Evolutionary conservation across 805 yeast species (phyloP).

Genomic region (Yarrowia sp.): DNA sequence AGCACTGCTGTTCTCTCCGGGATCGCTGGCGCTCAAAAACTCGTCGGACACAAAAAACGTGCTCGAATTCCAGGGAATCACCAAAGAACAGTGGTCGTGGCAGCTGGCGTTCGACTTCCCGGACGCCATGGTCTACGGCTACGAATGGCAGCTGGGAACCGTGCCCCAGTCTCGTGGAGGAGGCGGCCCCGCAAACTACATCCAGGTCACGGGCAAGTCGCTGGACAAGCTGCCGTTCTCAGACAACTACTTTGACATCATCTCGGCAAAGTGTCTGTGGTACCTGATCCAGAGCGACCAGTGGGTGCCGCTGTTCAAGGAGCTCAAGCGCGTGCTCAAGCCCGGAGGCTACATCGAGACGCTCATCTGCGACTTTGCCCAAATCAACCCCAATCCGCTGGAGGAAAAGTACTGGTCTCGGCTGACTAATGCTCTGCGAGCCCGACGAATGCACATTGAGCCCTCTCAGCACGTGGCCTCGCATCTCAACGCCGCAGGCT

Average conservation of each 20-base stretch:
- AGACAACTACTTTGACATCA: slow-evolving; percentile 47
- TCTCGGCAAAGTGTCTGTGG: slow-evolving; percentile 49
- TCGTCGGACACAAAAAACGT: slow-evolving; percentile 38
- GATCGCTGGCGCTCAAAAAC: slow-evolving; percentile 28
- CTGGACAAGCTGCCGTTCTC: slow-evolving; percentile 47
- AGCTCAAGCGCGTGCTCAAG: slow-evolving; percentile 47
- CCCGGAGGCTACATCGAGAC: slow-evolving; percentile 49
- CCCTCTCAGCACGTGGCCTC: slow-evolving; percentile 40
- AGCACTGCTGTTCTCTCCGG: slow-evolving; percentile 47
- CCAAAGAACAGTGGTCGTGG: slow-evolving; percentile 49
- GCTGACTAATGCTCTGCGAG: slow-evolving; percentile 40
- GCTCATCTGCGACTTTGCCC: slow-evolving; percentile 44
- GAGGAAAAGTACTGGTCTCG: slow-evolving; percentile 32
- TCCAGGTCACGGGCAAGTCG: slow-evolving; percentile 46
- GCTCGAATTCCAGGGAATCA: slow-evolving; percentile 45
- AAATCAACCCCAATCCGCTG: slow-evolving; percentile 25
- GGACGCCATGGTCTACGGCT: slow-evolving; percentile 47
- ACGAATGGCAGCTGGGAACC: slow-evolving; percentile 43
- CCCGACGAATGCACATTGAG: slow-evolving; percentile 36
- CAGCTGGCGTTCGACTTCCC: slow-evolving; percentile 49
- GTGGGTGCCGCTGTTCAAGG: slow-evolving; percentile 46
- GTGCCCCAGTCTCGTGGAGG: slow-evolving; percentile 38
- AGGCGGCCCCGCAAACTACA: slow-evolving; percentile 48
- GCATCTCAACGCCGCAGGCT: slow-evolving; percentile 44
- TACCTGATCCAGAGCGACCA: slow-evolving; percentile 45